These are phyloP conservation scores for Sphagnurus paluster DNA, from an alignment of 1,284 basidiomycete species.

Conservation along the genomic window DNA sequence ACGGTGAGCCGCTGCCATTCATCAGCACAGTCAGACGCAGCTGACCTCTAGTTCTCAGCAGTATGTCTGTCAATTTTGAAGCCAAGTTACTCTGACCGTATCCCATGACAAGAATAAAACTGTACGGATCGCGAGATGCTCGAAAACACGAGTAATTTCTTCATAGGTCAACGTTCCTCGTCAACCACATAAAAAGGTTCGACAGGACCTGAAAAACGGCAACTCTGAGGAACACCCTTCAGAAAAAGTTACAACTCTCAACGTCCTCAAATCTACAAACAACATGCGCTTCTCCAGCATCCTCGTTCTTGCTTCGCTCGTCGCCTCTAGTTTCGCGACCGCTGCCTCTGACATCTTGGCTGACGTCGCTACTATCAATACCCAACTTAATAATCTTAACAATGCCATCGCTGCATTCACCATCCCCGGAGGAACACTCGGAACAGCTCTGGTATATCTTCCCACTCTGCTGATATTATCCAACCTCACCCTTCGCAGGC, in stretches of 20 bases:
- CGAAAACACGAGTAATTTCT: neutral
- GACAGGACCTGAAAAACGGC: neutral
- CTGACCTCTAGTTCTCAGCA: too few relatives aligned
- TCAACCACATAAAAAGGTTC: slow-evolving; percentile 7
- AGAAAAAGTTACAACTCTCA: neutral
- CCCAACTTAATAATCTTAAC: slow-evolving; percentile 30
- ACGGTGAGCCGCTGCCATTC: too few relatives aligned
- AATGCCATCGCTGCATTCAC: slow-evolving; percentile 31
- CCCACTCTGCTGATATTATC: neutral
- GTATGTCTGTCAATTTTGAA: too few relatives aligned
- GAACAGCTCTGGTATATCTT: slow-evolving; percentile 28
- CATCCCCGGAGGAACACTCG: slow-evolving; percentile 27
- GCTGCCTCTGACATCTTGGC: slow-evolving; percentile 27
- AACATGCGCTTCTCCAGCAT: slow-evolving; percentile 23
- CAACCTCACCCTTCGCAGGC: slow-evolving; percentile 16
- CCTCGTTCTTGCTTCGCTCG: slow-evolving; percentile 19
- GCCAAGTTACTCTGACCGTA: too few relatives aligned
- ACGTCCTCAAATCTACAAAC: too few relatives aligned
- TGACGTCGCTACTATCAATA: slow-evolving; percentile 29
- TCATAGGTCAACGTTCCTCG: neutral
- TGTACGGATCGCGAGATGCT: slow-evolving; percentile 4
- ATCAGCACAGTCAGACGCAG: too few relatives aligned
- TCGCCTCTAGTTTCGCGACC: slow-evolving; percentile 13
- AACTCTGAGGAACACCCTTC: neutral
- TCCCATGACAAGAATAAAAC: neutral